These are phyloP conservation scores for Myxozyma monticola DNA, from an alignment of 805 yeast genomes.

Conservation along the genomic window DNA sequence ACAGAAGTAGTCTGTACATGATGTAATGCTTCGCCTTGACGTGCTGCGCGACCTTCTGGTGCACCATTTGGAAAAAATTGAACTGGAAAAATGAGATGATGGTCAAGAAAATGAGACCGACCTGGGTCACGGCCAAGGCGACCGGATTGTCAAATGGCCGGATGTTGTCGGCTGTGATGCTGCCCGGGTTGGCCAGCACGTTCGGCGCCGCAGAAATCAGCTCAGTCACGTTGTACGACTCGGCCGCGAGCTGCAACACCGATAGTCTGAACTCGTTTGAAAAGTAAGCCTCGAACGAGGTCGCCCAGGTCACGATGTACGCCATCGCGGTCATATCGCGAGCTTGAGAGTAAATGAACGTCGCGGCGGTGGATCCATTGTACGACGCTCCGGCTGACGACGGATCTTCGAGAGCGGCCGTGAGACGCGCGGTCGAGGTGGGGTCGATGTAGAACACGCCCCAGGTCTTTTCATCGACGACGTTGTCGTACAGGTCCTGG, in stretches of 20 bases:
- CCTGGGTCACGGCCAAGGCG: conserved; percentile 66
- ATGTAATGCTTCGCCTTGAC: conserved; percentile 50
- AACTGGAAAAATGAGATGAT: conserved; percentile 73
- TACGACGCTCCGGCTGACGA: conserved; percentile 32
- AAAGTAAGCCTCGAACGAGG: conserved; percentile 41
- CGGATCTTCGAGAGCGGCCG: conserved; percentile 45
- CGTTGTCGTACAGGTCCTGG: conserved; percentile 43
- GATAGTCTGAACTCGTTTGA: conserved; percentile 28
- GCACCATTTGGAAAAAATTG: conserved; percentile 56
- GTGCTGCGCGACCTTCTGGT: conserved; percentile 50
- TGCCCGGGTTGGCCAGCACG: conserved; percentile 42
- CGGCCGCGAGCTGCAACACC: conserved; percentile 37
- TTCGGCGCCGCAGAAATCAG: conserved; percentile 21
- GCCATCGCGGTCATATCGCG: conserved; percentile 58
- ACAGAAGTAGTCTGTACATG: conserved; percentile 51
- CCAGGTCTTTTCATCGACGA: conserved; percentile 60
- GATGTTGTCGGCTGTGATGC: conserved; percentile 46
- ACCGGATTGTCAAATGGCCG: conserved; percentile 53
- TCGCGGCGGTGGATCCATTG: conserved; percentile 39
- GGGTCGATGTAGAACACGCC: conserved; percentile 54
- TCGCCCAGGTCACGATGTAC: conserved; percentile 49
- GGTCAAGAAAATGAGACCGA: conserved; percentile 71
- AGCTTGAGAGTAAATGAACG: conserved; percentile 59
- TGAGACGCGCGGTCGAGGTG: conserved; percentile 48
- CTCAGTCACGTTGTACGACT: neutral